Evolutionary conservation across 2,329 filamentous ascomycete genomes (phyloP), one percentile per base, ranked within the genome.

Genomic region (Neonectria sp.): DNA sequence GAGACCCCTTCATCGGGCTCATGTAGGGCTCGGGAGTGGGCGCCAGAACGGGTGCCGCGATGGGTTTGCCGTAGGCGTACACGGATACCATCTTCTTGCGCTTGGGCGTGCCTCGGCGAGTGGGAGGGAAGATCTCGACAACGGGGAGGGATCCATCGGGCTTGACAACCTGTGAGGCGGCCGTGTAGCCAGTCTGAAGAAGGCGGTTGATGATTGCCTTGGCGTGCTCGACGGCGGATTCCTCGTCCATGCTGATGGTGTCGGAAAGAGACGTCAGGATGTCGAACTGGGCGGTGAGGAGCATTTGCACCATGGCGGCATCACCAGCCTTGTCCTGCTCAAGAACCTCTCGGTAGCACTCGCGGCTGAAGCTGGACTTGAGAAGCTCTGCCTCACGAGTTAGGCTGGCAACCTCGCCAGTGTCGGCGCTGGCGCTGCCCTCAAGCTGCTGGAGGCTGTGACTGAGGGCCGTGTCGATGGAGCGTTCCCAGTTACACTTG

Each of bases 271-370:
- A 94, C 5, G 93, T 86, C 68, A 98, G 89, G 2, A 95, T 95
- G 75, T 98, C 95, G 73, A 99, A 97, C 76, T 98, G 95, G 13
- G 95, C 94, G 60, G 93, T 92, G 12, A 98, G 88, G 61, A 99
- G 87, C 56, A 93, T 89, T 80, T 98, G 95, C 76, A 97, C 86
- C 71, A 93, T 89, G 21, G 89, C 90, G 24, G 91, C 89, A 77
- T 98, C 95, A 13, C 92, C 92, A 29, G 88, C 86, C 82, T 92
- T 95, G 69, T 98, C 95, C 75, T 96, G 91, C 61, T 98, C 95
- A 12, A 95, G 80, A 24, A 98, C 89, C 59, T 94, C 91, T 13
- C 88, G 84, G 70, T 95, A 89, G 1, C 92, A 89, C 68, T 98
- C 96, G 45, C 93, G 89, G 72, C 93, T 93, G 55, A 95, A 95